phyloP scores from a whole-genome alignment of 305 asterid genomes.

The Monarda citriodora region DNA sequence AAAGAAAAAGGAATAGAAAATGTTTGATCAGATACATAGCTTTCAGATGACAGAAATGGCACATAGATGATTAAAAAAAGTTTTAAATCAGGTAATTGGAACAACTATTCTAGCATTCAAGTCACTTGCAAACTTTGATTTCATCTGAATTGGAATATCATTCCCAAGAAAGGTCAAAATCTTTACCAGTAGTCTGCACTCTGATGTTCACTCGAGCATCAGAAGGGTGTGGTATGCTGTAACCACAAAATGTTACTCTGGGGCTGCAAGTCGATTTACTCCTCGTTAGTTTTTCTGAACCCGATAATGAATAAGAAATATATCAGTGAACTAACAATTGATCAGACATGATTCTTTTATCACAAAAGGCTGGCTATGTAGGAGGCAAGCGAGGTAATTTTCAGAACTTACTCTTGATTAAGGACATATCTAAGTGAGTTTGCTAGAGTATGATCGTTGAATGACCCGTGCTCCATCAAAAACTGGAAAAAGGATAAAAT shows the following conservation, averaged over 20 bases:
- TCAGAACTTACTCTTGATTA: conserved; percentile 73
- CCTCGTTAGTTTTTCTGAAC: conserved; percentile 8
- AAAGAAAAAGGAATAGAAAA: neutral
- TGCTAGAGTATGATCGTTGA: conserved; percentile 76
- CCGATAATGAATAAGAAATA: neutral
- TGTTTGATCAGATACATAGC: neutral
- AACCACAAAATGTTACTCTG: conserved; percentile 75
- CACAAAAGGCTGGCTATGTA: too few species aligned
- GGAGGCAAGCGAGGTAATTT: neutral
- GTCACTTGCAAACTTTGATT: too few species aligned
- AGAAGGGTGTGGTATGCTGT: conserved; percentile 95
- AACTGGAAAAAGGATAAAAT: conserved; percentile 16
- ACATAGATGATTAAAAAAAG: too few species aligned
- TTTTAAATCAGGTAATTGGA: too few species aligned
- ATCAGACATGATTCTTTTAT: neutral
- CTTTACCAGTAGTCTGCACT: conserved; percentile 88
- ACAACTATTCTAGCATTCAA: too few species aligned
- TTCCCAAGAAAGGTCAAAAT: neutral
- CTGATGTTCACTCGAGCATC: conserved; percentile 89
- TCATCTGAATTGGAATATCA: neutral
- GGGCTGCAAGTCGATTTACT: conserved; percentile 56
- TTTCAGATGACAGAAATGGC: neutral
- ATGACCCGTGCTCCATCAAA: conserved; percentile 69
- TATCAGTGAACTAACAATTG: neutral
- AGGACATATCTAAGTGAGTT: conserved; percentile 75